A percentile compares a stretch with the other conserved stretches of the same genome.
Evolutionary conservation across 208 protist species (phyloP).

Genomic region (Leishmania martiniquensis): DNA sequence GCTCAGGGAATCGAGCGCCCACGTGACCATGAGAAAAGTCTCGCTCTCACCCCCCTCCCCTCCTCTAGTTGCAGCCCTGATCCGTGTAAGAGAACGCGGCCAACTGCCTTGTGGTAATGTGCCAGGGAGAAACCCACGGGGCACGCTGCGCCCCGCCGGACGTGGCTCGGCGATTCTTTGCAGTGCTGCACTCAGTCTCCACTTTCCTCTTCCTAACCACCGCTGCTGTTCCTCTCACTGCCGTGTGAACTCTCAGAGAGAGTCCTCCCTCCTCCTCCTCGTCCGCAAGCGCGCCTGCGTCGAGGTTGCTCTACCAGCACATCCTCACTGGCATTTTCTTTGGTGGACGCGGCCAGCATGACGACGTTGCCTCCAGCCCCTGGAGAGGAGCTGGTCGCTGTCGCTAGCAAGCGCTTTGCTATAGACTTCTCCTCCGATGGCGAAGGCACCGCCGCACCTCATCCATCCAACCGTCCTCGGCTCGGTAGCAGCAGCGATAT

Average conservation of each 20-base stretch:
- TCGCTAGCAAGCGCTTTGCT: conserved; percentile 33
- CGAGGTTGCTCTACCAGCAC: background rate
- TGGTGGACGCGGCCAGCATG: background rate
- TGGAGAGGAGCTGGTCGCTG: conserved; percentile 6
- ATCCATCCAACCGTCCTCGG: background rate
- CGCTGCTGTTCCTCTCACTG: background rate
- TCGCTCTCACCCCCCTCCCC: background rate
- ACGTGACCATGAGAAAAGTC: background rate
- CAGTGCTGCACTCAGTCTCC: background rate
- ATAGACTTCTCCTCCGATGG: background rate
- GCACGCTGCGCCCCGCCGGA: background rate
- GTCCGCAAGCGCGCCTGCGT: background rate
- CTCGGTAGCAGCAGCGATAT: conserved; percentile 1
- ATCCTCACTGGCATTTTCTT: background rate
- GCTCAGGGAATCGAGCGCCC: background rate
- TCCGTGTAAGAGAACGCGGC: background rate
- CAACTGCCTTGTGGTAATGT: background rate
- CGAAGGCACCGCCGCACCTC: background rate
- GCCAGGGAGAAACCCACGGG: background rate
- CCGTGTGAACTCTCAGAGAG: background rate
- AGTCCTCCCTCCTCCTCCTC: no score
- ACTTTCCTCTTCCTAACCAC: background rate
- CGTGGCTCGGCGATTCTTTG: background rate
- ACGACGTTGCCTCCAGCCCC: background rate
- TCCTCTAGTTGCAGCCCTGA: background rate